These are phyloP conservation scores for Trichophyton mentagrophytes DNA, from an alignment of 2,329 filamentous ascomycete genomes.

Conservation along the genomic window DNA sequence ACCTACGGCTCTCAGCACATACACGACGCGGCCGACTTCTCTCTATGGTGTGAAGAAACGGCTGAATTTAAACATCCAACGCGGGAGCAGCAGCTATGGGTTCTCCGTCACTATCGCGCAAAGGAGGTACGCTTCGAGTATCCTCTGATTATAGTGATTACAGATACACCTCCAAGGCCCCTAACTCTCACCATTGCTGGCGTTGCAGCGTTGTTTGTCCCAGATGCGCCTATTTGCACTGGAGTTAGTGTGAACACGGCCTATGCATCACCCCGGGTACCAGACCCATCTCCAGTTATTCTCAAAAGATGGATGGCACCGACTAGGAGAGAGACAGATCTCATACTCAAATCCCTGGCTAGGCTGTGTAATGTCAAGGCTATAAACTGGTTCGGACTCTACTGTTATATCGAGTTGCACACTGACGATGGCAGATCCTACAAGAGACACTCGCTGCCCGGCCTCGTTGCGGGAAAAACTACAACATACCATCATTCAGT, in stretches of 20 bases:
- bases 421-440: not conserved
- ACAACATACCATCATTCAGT: not conserved
- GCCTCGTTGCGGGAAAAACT: not conserved
- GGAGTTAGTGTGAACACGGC: not conserved
- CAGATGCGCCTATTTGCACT: not conserved
- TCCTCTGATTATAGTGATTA: not conserved
- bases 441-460: not conserved
- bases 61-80: not conserved
- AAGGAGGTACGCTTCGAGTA: not conserved
- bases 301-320: not conserved
- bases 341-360: not conserved
- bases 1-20: not conserved
- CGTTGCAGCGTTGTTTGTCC: not conserved
- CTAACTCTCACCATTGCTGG: not conserved
- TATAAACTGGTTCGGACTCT: not conserved
- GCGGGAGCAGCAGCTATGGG: not conserved
- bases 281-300: not conserved
- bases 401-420: not conserved
- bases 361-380: not conserved
- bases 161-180: not conserved
- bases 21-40: not conserved
- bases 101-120: not conserved
- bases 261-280: slow-evolving; percentile 1
- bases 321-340: not conserved
- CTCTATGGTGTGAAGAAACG: not conserved